Conservation (phyloP, 169 alveolate genomes). For the Plasmodium knowlesi region DNA sequence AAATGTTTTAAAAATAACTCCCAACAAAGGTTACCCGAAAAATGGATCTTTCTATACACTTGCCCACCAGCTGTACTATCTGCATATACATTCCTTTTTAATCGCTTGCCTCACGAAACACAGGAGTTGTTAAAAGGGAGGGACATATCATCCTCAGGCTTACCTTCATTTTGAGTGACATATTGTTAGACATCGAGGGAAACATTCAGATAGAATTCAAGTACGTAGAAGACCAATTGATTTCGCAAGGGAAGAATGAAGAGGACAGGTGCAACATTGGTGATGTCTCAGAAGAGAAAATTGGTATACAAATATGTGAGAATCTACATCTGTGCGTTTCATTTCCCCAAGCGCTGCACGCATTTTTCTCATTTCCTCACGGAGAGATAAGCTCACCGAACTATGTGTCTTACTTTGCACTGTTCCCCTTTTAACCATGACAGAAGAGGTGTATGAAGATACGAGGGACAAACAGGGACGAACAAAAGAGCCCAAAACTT, state of each 20-base stretch:
- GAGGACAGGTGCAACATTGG: not conserved
- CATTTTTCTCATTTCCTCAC: slow-evolving; percentile 3
- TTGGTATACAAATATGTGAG: slow-evolving; percentile 38
- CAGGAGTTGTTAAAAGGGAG: slow-evolving; percentile 49
- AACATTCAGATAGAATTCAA: slow-evolving; percentile 66
- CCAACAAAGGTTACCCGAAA: slow-evolving; percentile 41
- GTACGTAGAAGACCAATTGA: slow-evolving; percentile 6
- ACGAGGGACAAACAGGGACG: slow-evolving; percentile 19
- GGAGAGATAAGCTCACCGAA: not conserved
- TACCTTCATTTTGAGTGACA: slow-evolving; percentile 59
- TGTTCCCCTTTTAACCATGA: not conserved
- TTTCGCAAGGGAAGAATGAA: not conserved
- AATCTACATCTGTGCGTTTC: not conserved
- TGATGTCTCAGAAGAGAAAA: slow-evolving; percentile 9
- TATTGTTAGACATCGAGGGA: slow-evolving; percentile 71
- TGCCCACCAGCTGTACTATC: not conserved
- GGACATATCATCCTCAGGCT: slow-evolving; percentile 31
- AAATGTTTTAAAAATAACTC: slow-evolving; percentile 39
- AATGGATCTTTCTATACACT: not conserved
- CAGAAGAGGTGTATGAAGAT: slow-evolving; percentile 75
- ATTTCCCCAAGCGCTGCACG: not conserved
- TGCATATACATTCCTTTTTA: not conserved
- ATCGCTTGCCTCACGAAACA: not conserved
- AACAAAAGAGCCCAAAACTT: slow-evolving; percentile 1
- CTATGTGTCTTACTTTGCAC: not conserved